Base-by-base conservation (phyloP, 2,329 filamentous ascomycete species). In the Penicillium fuscoglaucum region DNA sequence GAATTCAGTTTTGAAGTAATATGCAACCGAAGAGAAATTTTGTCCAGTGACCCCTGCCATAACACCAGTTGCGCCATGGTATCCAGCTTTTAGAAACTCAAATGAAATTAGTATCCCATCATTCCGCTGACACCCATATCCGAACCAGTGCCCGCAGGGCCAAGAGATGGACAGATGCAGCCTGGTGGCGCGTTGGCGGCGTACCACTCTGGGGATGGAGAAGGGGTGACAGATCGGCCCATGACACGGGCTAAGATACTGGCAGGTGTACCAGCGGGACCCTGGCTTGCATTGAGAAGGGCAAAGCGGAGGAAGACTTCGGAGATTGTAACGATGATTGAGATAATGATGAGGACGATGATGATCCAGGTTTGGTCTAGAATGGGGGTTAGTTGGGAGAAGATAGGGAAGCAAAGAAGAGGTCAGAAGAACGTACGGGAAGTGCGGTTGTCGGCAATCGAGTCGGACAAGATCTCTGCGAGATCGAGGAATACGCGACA, bases 401-500 rank as follows among this genome's bases (percentile, higher is more conserved):
- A 15, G 15, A 9, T 5, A 17, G 35, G 15, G 24, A 48, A 41
- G 26, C 5, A 21, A 21, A 13, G 3, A n/a, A 29, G 10, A 28
- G 21, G 13, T n/a, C 1, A 24, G 55, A 43, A 26, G 55, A 43
- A 70, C 76, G 61, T 76, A 78, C 83, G 83, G 66, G 91, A 96
- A 90, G 97, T 98, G 75, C 96, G 97, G 65, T 90, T 89, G 73
- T 98, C 92, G 24, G 91, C 91, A 55, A 97, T 93, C 2, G 87
- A 91, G 76, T 99, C 93, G 15, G 90, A 92, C 1, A 99, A 81
- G 26, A 99, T 97, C 77, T 97, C 93, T 46, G 95, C 93, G 10
- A 99, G 85, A 74, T 99, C 95, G 19, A 99, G 84, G 78, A 99
- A 99, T 51, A 99, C 95, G 43, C 90, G 88, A 74, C 95, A 99